Evolutionary conservation across 2,329 filamentous ascomycete genomes (phyloP).

Genomic region (Diaporthe caulivora): DNA sequence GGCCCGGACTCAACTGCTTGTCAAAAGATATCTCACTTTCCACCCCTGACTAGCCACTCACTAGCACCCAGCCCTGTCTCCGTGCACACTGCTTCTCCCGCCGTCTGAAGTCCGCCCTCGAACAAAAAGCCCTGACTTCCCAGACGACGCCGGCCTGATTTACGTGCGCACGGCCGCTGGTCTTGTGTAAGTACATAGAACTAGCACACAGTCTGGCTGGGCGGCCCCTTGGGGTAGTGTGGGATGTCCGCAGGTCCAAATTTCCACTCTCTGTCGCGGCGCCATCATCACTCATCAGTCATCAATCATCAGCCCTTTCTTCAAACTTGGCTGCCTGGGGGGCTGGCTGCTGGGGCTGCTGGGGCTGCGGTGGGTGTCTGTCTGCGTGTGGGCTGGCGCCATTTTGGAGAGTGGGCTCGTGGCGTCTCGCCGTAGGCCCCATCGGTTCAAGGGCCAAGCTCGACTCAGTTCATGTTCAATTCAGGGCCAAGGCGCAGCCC

Average conservation of each 20-base stretch:
- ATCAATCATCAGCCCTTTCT: neutral
- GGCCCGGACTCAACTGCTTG: neutral
- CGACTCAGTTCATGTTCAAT: neutral
- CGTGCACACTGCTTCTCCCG: neutral
- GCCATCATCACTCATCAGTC: neutral
- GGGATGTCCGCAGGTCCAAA: neutral
- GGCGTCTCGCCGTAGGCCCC: conserved; percentile 22
- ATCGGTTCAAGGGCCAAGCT: neutral
- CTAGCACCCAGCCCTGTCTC: conserved; percentile 10
- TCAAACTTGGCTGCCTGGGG: conserved; percentile 5
- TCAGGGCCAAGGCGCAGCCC: neutral
- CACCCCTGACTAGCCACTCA: conserved; percentile 15
- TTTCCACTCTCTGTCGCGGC: neutral
- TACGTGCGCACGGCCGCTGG: neutral
- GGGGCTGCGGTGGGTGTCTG: neutral
- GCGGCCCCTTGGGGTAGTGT: conserved; percentile 8
- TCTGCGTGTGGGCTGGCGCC: neutral
- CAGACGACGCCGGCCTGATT: neutral
- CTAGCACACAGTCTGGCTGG: neutral
- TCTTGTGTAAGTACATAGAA: too few relatives aligned
- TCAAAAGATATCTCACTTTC: neutral
- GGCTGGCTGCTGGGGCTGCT: neutral
- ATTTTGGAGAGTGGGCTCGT: neutral
- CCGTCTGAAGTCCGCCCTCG: neutral
- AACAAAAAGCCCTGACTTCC: neutral